These are phyloP conservation scores for Neurospora discreta DNA, from an alignment of 495 filamentous ascomycete genomes.

Conservation along the genomic window DNA sequence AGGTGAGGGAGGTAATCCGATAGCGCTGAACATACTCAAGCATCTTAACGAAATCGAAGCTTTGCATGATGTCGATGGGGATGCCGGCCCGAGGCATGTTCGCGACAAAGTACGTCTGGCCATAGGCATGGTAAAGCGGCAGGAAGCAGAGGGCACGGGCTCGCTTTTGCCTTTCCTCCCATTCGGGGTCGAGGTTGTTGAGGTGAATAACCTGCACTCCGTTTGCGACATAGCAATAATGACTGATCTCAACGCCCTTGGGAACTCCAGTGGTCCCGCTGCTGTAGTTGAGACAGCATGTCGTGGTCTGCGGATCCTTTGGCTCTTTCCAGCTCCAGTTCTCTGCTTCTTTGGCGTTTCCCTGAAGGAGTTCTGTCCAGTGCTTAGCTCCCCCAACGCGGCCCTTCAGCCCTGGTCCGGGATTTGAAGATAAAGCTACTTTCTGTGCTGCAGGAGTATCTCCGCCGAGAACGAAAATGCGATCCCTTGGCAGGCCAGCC, in stretches of 20 bases:
- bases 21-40: constrained; percentile 54
- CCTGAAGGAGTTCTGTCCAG: constrained; percentile 32
- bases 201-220: constrained; percentile 41
- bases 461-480: constrained; percentile 37
- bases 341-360: constrained; percentile 29
- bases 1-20: constrained; percentile 49
- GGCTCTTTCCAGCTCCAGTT: constrained; percentile 34
- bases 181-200: constrained; percentile 34
- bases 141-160: constrained; percentile 41
- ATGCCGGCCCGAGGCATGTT: constrained; percentile 23
- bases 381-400: constrained; percentile 25
- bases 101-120: constrained; percentile 35
- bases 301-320: constrained; percentile 18
- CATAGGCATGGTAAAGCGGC: constrained; percentile 66
- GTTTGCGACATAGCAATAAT: constrained; percentile 63
- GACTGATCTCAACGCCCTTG: constrained; percentile 74
- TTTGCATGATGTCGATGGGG: constrained; percentile 60
- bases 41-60: constrained; percentile 64
- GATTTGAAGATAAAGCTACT: constrained; percentile 27
- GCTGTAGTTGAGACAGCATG: constrained; percentile 56
- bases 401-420: constrained; percentile 26
- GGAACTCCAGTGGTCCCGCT: constrained; percentile 74
- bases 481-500: constrained; percentile 47
- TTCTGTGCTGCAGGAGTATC: constrained; percentile 17
- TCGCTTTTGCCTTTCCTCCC: constrained; percentile 18